phyloP scores from a whole-genome alignment of 2,329 filamentous ascomycete genomes.

The Endocalyx cinctus region DNA sequence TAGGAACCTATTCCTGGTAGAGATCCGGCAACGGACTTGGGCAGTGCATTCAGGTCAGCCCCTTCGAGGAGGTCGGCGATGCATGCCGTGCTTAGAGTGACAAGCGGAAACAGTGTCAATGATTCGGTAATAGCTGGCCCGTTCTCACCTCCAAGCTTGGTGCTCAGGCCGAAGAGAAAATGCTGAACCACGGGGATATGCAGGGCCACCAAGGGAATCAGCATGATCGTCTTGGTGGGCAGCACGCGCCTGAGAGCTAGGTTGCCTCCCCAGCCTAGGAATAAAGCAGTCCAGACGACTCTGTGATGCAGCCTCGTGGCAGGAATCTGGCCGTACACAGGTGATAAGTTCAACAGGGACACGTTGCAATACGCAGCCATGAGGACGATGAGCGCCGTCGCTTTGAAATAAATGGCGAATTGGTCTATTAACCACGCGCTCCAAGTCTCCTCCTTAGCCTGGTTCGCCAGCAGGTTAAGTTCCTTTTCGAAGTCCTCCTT shows the following conservation, averaged over 20 bases:
- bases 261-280: conserved; percentile 69
- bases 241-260: conserved; percentile 47
- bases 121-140: conserved; percentile 74
- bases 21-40: conserved; percentile 57
- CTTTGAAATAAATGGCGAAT: conserved; percentile 35
- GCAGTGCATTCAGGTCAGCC: conserved; percentile 50
- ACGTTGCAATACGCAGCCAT: conserved; percentile 63
- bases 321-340: conserved; percentile 84
- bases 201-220: conserved; percentile 69
- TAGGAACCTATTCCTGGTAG: conserved; percentile 63
- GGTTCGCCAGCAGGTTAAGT: conserved; percentile 43
- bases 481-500: conserved; percentile 52
- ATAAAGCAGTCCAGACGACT: conserved; percentile 60
- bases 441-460: conserved; percentile 27
- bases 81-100: conserved; percentile 58
- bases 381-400: conserved; percentile 45
- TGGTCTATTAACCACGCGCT: conserved; percentile 32
- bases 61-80: conserved; percentile 62
- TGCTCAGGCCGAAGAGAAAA: conserved; percentile 64
- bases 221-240: conserved; percentile 42
- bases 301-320: conserved; percentile 66
- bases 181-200: conserved; percentile 72
- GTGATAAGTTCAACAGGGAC: conserved; percentile 73
- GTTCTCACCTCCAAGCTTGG: conserved; percentile 58
- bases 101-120: conserved; percentile 66